Conservation (phyloP, 2,329 filamentous ascomycete genomes). For the Fusarium sterilihyphosum region DNA sequence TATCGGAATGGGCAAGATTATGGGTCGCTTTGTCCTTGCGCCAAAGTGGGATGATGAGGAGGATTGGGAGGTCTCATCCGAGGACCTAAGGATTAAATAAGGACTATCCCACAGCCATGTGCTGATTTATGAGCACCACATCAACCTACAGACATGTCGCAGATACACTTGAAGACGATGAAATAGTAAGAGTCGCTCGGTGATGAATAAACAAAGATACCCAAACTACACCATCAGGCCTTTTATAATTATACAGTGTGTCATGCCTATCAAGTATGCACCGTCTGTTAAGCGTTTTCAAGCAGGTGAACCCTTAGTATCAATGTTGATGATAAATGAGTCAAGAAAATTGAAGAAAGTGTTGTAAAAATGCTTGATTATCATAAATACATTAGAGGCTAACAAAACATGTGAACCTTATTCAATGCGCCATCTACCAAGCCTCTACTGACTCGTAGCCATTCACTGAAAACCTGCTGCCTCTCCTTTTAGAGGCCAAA, state of each 20-base stretch:
- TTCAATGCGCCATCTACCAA: constrained; percentile 6
- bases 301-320: neutral
- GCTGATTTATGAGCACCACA: neutral
- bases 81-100: constrained; percentile 45
- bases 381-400: constrained; percentile 20
- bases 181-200: neutral
- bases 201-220: constrained; percentile 22
- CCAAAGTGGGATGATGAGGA: constrained; percentile 68
- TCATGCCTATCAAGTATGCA: neutral
- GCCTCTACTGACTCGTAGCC: neutral
- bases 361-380: neutral
- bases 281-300: neutral
- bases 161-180: neutral
- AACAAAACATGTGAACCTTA: neutral
- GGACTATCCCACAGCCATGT: neutral
- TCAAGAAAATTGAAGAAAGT: neutral
- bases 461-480: neutral
- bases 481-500: neutral
- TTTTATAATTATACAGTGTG: neutral
- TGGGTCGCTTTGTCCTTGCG: constrained; percentile 69
- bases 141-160: neutral
- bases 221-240: constrained; percentile 2
- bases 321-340: neutral
- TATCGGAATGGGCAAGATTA: constrained; percentile 70
- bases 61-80: constrained; percentile 60